Conservation (phyloP, 2,329 filamentous ascomycete species). For the Monilinia polystroma region DNA sequence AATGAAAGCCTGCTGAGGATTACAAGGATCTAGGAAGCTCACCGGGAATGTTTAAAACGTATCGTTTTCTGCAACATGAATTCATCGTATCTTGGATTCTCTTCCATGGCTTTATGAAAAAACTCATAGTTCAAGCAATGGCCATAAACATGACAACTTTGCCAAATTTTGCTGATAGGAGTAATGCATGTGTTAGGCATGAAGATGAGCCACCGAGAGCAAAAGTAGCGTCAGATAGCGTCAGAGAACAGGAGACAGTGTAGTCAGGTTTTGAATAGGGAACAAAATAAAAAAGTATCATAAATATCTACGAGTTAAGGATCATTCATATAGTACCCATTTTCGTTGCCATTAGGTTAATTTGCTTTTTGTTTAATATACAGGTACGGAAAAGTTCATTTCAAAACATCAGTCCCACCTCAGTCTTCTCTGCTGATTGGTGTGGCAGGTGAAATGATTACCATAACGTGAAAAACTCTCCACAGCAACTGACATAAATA, state of each 20-base stretch:
- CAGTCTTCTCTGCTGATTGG: neutral
- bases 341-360: neutral
- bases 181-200: neutral
- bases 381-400: neutral
- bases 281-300: neutral
- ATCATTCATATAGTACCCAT: neutral
- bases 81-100: too few species aligned
- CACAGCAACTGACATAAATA: neutral
- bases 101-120: too few species aligned
- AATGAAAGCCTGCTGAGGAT: too few species aligned
- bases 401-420: neutral
- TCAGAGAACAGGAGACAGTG: neutral
- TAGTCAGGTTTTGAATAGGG: neutral
- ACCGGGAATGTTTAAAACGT: too few species aligned
- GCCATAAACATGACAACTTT: too few species aligned
- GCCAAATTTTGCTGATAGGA: too few species aligned
- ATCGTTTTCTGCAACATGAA: too few species aligned
- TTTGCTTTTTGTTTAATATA: slow-evolving; percentile 6
- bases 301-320: neutral
- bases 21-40: too few species aligned
- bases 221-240: too few species aligned
- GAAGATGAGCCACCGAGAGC: neutral
- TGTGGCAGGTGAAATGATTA: neutral
- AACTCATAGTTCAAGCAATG: too few species aligned
- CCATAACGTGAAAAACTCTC: neutral